Evolutionary conservation across 2,329 filamentous ascomycete species (phyloP), one percentile per base, ranked within the genome.

Genomic region (Shiraia bambusicola): DNA sequence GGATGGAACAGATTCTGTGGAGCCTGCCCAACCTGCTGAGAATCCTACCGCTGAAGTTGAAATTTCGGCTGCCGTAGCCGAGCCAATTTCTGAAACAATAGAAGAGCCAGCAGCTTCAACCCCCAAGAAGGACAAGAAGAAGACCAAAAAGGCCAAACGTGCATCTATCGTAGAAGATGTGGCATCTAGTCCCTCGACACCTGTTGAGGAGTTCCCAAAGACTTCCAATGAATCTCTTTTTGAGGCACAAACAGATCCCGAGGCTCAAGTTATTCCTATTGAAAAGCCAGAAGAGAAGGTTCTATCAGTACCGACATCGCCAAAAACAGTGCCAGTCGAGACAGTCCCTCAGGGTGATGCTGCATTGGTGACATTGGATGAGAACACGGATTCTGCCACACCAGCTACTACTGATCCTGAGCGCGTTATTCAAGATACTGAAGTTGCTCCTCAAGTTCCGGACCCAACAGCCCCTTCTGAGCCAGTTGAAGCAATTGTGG

Each of bases 111-210:
- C 30, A n/a, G 12, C 34, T 9, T 36, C 52, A 12, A 28, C 54
- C 6, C 51, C 51, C 4, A 56, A 59, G 45, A 58, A 59, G 28
- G 50, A 56, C 39, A 58, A 56, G 47, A 61, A 57, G 31, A 57
- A 58, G 30, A 51, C 44, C 9, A 57, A 54, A 41, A 61, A 58
- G 22, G 42, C 24, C 22, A 57, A 58, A 37, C 46, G 49, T 16
- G 50, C 35, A 13, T 38, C 47, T 25, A 9, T 49, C n/a, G 41
- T 38, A 15, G 44, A 35, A 11, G 41, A 51, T 17, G 40, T 34
- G 12, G 28, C 37, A 6, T 37, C 34, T 5, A 10, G 13, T 15
- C 40, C 35, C 19, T 28, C 26, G 6, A 38, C 37, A 10, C 30
- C 49, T 8, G 28, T 36, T 8, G 47, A 52, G 25, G 42, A 54